A percentile compares a stretch with the other conserved stretches of the same genome.
Conservation (phyloP, 2,329 filamentous ascomycete species). For the Sporothrix mexicana region DNA sequence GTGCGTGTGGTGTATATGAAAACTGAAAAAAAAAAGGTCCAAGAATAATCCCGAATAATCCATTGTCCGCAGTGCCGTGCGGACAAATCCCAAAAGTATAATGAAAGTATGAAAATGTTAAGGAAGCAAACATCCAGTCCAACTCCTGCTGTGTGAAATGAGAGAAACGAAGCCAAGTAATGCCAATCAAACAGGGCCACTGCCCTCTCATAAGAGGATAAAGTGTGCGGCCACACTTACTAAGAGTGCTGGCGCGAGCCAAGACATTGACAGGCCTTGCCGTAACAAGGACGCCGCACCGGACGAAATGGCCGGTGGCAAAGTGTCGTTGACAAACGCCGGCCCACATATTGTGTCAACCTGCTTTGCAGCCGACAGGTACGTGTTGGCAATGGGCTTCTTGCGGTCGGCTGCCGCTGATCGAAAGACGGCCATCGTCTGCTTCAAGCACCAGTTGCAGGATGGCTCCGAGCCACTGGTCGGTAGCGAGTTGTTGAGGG, state of each 20-base stretch:
- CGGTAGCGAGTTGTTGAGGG: constrained; percentile 75
- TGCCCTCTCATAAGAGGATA: constrained; percentile 1
- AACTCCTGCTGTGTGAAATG: neutral
- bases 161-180: neutral
- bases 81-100: constrained; percentile 8
- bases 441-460: constrained; percentile 76
- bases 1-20: constrained; percentile 1
- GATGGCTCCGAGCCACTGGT: constrained; percentile 66
- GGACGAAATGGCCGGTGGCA: constrained; percentile 49
- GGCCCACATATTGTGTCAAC: constrained; percentile 71
- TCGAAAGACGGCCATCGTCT: constrained; percentile 83
- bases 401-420: constrained; percentile 68
- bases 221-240: constrained; percentile 27
- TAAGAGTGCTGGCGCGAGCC: constrained; percentile 25
- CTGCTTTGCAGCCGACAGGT: constrained; percentile 71
- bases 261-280: neutral
- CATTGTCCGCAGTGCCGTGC: constrained; percentile 18
- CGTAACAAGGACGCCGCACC: constrained; percentile 34
- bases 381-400: constrained; percentile 71
- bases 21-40: neutral
- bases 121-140: neutral
- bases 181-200: neutral
- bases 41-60: constrained; percentile 18
- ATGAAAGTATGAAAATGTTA: neutral
- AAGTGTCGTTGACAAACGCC: constrained; percentile 62